phyloP scores from a whole-genome alignment of 2,329 filamentous ascomycete species.

The Hirsutella minnesotensis region DNA sequence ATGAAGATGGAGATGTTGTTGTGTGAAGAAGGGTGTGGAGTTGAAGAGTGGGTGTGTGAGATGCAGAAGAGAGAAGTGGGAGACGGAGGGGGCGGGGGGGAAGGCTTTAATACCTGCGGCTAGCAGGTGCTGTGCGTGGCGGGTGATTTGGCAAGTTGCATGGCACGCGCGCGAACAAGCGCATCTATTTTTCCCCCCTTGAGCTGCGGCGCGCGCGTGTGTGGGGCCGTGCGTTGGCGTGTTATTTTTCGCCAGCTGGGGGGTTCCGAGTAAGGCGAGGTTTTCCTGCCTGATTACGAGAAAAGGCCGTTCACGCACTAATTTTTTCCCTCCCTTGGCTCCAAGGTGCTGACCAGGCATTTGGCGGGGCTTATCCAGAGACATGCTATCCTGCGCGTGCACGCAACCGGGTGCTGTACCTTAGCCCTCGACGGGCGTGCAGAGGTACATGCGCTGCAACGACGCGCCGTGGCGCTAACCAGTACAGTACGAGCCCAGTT shows the following conservation, averaged over 20 bases:
- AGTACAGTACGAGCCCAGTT: too few species aligned
- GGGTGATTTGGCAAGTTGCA: conserved; percentile 23
- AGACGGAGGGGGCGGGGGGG: conserved; percentile 32
- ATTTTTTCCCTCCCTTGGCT: neutral
- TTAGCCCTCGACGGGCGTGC: too few species aligned
- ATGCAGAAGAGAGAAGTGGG: conserved; percentile 28
- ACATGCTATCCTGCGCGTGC: too few species aligned
- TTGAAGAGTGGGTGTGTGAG: conserved; percentile 23
- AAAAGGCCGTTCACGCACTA: too few species aligned
- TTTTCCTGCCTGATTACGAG: too few species aligned
- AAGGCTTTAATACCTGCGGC: conserved; percentile 28
- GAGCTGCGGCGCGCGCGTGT: conserved; percentile 1
- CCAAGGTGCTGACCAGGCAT: neutral
- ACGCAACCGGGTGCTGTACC: too few species aligned
- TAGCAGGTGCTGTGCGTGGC: conserved; percentile 15
- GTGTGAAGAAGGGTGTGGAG: conserved; percentile 13
- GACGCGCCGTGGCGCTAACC: too few species aligned
- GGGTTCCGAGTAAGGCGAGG: too few species aligned
- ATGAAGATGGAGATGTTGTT: conserved; percentile 23
- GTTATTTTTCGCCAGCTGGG: neutral
- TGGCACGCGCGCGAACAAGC: neutral
- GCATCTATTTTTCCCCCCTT: neutral
- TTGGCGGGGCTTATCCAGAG: neutral
- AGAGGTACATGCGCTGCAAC: too few species aligned
- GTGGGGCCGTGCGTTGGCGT: conserved; percentile 10